Percentiles rank a stretch among this genome's conserved stretches.
Conservation (phyloP, 2,329 filamentous ascomycete genomes). For the Colletotrichum sp. region DNA sequence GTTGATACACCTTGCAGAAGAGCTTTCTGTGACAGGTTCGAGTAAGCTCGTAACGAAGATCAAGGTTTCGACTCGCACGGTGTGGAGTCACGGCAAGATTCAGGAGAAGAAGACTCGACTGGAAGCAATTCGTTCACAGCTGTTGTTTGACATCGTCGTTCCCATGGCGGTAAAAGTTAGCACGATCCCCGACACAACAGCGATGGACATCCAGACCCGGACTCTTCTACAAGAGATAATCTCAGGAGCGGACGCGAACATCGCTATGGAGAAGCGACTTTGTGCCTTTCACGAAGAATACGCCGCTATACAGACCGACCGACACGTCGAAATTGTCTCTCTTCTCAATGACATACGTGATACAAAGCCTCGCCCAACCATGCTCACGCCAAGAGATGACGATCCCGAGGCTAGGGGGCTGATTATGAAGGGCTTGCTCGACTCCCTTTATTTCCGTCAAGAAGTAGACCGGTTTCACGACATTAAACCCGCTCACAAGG, state of each 20-base stretch:
- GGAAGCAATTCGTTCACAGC: not conserved
- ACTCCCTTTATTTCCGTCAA: not conserved
- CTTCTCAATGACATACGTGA: too few species aligned
- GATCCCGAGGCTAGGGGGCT: too few species aligned
- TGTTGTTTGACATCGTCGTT: not conserved
- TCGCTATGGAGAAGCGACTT: not conserved
- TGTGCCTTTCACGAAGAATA: not conserved
- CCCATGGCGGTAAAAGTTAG: rapidly evolving
- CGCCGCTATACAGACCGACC: not conserved
- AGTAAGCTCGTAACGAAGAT: rapidly evolving
- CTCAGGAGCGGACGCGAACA: too few species aligned
- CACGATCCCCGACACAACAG: rapidly evolving
- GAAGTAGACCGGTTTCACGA: rapidly evolving
- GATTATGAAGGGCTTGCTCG: too few species aligned
- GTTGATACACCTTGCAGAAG: rapidly evolving
- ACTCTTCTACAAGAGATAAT: rapidly evolving
- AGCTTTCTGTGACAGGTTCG: rapidly evolving
- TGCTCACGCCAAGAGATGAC: too few species aligned
- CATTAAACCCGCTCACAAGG: not conserved
- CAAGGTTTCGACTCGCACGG: rapidly evolving
- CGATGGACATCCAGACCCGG: rapidly evolving
- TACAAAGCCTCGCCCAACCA: too few species aligned
- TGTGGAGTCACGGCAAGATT: not conserved
- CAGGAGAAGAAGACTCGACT: rapidly evolving
- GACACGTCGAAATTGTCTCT: not conserved